These are phyloP conservation scores for Claviceps sp. DNA, from an alignment of 2,329 filamentous ascomycete genomes.

Conservation along the genomic window DNA sequence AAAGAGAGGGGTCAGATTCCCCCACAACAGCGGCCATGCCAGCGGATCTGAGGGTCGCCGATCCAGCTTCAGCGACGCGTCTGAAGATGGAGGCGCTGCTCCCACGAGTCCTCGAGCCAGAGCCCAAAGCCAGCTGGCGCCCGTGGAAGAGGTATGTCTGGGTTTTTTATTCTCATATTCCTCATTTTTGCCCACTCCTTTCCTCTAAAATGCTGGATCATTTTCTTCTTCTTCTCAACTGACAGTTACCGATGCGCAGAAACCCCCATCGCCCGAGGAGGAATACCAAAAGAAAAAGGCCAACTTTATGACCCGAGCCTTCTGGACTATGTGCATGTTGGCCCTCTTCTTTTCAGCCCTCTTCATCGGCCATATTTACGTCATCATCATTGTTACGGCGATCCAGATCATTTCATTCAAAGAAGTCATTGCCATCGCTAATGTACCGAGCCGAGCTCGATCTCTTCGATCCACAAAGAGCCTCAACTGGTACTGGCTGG, in stretches of 20 bases:
- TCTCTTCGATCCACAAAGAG: conserved; percentile 90
- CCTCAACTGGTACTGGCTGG: conserved; percentile 97
- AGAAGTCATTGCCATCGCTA: conserved; percentile 96
- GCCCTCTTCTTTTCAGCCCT: conserved; percentile 79
- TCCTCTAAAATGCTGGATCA: too few species aligned
- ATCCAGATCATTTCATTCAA: conserved; percentile 97
- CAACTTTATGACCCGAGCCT: conserved; percentile 89
- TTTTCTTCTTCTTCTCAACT: not conserved
- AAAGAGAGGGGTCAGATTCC: conserved; percentile 42
- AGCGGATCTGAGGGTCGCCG: conserved; percentile 41
- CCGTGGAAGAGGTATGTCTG: conserved; percentile 22
- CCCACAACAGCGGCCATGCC: conserved; percentile 31
- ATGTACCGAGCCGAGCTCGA: conserved; percentile 80
- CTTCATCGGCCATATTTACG: conserved; percentile 94
- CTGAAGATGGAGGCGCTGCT: conserved; percentile 36
- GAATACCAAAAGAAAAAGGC: conserved; percentile 99
- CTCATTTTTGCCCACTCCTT: not conserved
- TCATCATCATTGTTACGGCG: conserved; percentile 82
- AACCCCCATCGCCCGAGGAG: conserved; percentile 26
- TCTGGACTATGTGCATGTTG: conserved; percentile 99
- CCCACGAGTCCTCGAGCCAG: conserved; percentile 17
- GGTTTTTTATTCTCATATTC: not conserved
- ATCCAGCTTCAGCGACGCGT: conserved; percentile 58
- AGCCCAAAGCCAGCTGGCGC: conserved; percentile 16
- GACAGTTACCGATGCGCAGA: conserved; percentile 18